Percentiles rank a stretch among this genome's conserved stretches.
Evolutionary conservation across 1,284 basidiomycete genomes (phyloP).

Genomic region (Puccinia horiana): DNA sequence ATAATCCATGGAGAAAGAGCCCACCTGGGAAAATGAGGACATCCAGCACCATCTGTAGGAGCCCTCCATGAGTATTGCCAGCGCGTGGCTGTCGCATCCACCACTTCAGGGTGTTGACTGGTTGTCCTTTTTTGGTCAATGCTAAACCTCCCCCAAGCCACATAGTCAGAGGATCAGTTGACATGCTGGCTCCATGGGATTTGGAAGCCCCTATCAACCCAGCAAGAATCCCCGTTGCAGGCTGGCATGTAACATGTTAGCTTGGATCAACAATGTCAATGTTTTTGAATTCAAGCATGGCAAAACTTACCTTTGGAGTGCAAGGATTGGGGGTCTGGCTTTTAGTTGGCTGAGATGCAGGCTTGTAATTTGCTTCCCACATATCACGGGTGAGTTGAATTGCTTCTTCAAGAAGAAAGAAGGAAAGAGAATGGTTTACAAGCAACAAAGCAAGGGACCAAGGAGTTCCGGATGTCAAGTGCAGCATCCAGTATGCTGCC

Average conservation of each 20-base stretch:
- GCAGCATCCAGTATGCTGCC: too few relatives aligned
- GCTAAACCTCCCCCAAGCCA: neutral
- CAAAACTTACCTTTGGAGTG: neutral
- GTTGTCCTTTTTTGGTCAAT: neutral
- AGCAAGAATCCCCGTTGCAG: neutral
- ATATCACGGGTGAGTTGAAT: neutral
- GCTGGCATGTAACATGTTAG: neutral
- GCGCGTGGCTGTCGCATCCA: neutral
- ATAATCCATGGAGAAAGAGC: neutral
- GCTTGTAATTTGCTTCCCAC: slow-evolving; percentile 8
- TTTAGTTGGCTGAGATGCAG: neutral
- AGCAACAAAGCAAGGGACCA: too few relatives aligned
- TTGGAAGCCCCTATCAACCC: neutral
- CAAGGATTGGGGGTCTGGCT: neutral
- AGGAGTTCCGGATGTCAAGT: too few relatives aligned
- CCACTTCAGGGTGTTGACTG: neutral
- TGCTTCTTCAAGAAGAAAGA: slow-evolving; percentile 10
- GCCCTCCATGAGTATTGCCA: neutral
- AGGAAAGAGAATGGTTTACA: too few relatives aligned
- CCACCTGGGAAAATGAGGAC: neutral
- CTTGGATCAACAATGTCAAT: neutral
- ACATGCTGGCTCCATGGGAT: neutral
- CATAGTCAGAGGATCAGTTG: neutral
- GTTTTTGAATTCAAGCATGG: neutral
- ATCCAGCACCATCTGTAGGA: too few relatives aligned